Percentiles rank a stretch among this genome's conserved stretches.
phyloP scores from a whole-genome alignment of 176 grass and related monocot species.

The Lolium perenne region DNA sequence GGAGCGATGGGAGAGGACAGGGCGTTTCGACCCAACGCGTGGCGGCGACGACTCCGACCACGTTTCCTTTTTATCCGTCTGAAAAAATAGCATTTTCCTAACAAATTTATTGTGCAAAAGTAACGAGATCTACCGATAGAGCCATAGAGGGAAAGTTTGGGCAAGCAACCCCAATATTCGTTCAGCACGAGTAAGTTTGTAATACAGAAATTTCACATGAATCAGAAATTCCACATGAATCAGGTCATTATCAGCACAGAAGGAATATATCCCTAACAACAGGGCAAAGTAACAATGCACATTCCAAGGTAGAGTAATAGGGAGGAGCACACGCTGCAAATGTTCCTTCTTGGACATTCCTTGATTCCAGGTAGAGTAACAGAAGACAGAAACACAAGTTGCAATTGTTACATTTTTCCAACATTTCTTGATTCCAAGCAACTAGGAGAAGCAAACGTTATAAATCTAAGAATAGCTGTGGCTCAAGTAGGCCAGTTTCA shows the following conservation, averaged over 20 bases:
- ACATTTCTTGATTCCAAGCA: conserved; percentile 5
- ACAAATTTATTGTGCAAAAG: neutral
- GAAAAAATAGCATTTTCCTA: neutral
- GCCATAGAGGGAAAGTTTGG: neutral
- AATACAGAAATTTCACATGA: neutral
- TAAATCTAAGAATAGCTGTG: neutral
- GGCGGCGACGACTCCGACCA: conserved; percentile 32
- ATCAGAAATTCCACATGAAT: conserved; percentile 2
- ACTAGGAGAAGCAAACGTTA: neutral
- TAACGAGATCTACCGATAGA: neutral
- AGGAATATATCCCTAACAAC: neutral
- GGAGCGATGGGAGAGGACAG: neutral
- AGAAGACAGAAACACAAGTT: neutral
- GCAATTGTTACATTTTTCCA: neutral
- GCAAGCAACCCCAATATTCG: neutral
- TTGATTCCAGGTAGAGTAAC: conserved; percentile 7
- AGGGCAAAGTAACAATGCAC: neutral
- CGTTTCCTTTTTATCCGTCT: conserved; percentile 9
- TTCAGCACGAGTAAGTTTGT: neutral
- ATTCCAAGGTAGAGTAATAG: neutral
- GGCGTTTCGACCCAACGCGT: conserved; percentile 2
- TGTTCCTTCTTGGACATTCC: neutral
- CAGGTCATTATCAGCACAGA: neutral
- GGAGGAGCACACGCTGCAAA: neutral
- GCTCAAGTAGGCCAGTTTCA: conserved; percentile 4